These are phyloP conservation scores for Cucumis variabilis DNA, from an alignment of 331 rosid species.

Conservation along the genomic window DNA sequence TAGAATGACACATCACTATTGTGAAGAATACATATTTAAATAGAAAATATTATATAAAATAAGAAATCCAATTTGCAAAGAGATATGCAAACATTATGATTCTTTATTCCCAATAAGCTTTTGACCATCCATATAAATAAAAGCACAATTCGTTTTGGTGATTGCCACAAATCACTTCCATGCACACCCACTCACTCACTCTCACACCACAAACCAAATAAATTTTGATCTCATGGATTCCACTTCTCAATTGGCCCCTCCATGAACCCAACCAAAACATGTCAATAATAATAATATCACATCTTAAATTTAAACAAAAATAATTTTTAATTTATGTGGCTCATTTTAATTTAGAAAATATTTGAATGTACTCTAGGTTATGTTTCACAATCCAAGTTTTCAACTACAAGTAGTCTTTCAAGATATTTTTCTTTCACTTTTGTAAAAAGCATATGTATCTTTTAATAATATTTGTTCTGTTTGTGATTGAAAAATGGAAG, in stretches of 20 bases:
- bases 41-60: background rate
- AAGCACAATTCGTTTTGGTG: background rate
- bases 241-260: background rate
- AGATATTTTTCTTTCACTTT: too few species aligned
- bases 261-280: background rate
- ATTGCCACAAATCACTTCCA: constrained; percentile 26
- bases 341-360: background rate
- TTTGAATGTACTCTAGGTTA: too few species aligned
- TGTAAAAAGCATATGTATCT: too few species aligned
- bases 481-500: too few species aligned
- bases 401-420: too few species aligned
- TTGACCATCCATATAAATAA: constrained; percentile 22
- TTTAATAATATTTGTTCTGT: too few species aligned
- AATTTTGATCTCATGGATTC: constrained; percentile 5
- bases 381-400: too few species aligned
- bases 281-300: background rate
- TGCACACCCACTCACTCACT: constrained; percentile 1
- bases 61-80: background rate
- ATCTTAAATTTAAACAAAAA: background rate
- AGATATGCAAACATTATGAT: background rate
- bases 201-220: background rate
- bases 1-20: background rate
- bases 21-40: background rate
- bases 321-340: background rate
- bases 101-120: constrained; percentile 15